Evolutionary conservation across 768 basidiomycete species (phyloP).

Genomic region (Rhizopogon vulgaris): DNA sequence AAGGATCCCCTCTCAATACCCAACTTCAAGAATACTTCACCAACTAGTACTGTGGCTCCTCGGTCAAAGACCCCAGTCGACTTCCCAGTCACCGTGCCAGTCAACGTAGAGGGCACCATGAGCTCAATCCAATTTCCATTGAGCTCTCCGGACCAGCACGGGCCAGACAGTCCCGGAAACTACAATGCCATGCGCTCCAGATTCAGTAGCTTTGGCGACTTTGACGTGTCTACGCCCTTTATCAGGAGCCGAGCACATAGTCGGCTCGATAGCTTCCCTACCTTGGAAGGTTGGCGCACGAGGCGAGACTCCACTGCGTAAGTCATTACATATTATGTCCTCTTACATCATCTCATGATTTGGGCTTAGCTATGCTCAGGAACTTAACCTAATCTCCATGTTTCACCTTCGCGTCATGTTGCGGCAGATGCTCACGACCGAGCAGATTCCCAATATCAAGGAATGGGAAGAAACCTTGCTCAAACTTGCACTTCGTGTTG

Average conservation of each 20-base stretch:
- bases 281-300: constrained; percentile 76
- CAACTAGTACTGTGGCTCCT: constrained; percentile 25
- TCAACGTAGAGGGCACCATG: constrained; percentile 39
- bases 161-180: constrained; percentile 51
- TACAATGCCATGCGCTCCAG: constrained; percentile 47
- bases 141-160: constrained; percentile 65
- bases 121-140: constrained; percentile 81
- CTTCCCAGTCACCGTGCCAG: constrained; percentile 50
- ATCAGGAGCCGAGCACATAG: constrained; percentile 83
- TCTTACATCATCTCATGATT: not conserved
- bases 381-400: constrained; percentile 83
- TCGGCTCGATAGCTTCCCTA: constrained; percentile 52
- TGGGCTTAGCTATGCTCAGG: constrained; percentile 62
- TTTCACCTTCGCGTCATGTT: constrained; percentile 87
- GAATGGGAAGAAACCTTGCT: constrained; percentile 89
- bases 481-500: constrained; percentile 77
- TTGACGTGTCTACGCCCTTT: constrained; percentile 69
- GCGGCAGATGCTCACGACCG: constrained; percentile 80
- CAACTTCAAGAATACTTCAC: constrained; percentile 26
- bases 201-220: constrained; percentile 70
- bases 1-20: constrained; percentile 46
- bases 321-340: constrained; percentile 25
- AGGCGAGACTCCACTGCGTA: constrained; percentile 87
- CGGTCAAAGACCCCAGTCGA: constrained; percentile 50
- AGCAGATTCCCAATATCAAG: constrained; percentile 71